These are phyloP conservation scores for Phytophthora ohioensis DNA, from an alignment of 352 stramenopile species.

Conservation along the genomic window DNA sequence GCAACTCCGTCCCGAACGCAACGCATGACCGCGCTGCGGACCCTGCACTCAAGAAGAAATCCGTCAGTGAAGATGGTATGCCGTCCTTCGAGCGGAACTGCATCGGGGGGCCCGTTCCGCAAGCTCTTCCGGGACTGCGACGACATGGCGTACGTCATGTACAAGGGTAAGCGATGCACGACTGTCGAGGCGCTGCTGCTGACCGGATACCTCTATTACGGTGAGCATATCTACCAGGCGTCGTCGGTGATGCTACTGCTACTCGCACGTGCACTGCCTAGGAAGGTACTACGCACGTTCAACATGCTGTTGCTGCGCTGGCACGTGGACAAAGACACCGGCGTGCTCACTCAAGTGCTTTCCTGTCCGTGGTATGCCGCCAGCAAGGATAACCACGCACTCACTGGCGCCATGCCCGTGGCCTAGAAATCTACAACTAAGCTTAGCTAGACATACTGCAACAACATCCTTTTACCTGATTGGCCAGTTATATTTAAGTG, in stretches of 20 bases:
- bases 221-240: conserved; percentile 41
- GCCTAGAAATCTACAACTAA: background rate
- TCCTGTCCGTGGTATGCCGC: conserved; percentile 36
- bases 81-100: conserved; percentile 39
- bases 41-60: conserved; percentile 9
- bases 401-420: conserved; percentile 20
- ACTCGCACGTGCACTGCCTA: conserved; percentile 24
- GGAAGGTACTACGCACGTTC: conserved; percentile 41
- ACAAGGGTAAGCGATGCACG: conserved; percentile 31
- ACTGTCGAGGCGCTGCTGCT: conserved; percentile 37
- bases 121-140: conserved; percentile 37
- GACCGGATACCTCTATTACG: conserved; percentile 41
- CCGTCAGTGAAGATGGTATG: conserved; percentile 6
- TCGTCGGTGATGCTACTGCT: conserved; percentile 37
- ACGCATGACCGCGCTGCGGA: background rate
- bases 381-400: conserved; percentile 27
- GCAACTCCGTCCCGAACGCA: background rate
- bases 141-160: conserved; percentile 38
- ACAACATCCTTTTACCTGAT: too few relatives aligned
- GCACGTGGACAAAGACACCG: conserved; percentile 31
- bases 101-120: conserved; percentile 30
- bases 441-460: too few relatives aligned
- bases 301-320: conserved; percentile 44
- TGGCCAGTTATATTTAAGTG: too few relatives aligned
- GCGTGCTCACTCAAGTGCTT: conserved; percentile 20